These are phyloP conservation scores for Coix lacrymajobi DNA, from an alignment of 176 grass and related monocot species.

Conservation along the genomic window DNA sequence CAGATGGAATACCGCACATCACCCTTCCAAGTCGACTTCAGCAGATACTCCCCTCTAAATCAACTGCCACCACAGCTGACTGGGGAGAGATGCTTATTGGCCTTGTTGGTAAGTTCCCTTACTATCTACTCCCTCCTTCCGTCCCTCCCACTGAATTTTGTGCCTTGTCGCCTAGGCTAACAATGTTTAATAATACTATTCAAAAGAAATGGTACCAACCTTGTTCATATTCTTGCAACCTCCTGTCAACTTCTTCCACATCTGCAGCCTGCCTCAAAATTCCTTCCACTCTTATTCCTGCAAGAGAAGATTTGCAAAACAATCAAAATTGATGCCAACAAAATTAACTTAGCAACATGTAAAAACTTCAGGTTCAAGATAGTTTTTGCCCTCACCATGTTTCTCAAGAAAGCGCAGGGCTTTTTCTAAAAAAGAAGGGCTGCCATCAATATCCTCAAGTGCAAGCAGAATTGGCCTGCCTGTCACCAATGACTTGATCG, in stretches of 20 bases:
- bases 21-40: neutral
- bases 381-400: constrained; percentile 56
- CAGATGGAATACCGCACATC: neutral
- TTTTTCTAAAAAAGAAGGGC: constrained; percentile 97
- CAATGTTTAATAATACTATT: constrained; percentile 10
- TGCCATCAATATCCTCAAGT: constrained; percentile 96
- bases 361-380: constrained; percentile 1
- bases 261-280: constrained; percentile 96
- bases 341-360: constrained; percentile 21
- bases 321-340: constrained; percentile 20
- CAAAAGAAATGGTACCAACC: constrained; percentile 48
- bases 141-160: neutral
- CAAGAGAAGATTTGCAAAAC: constrained; percentile 35
- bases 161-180: neutral
- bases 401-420: constrained; percentile 94
- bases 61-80: neutral
- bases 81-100: neutral
- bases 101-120: neutral
- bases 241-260: constrained; percentile 93
- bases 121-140: neutral
- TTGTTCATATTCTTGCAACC: constrained; percentile 95
- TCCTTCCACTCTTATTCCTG: constrained; percentile 94
- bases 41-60: neutral
- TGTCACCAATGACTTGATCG: constrained; percentile 90
- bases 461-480: constrained; percentile 98